These are phyloP conservation scores for Pulicaria dysenterica DNA, from an alignment of 129 eudicot species.

Conservation along the genomic window DNA sequence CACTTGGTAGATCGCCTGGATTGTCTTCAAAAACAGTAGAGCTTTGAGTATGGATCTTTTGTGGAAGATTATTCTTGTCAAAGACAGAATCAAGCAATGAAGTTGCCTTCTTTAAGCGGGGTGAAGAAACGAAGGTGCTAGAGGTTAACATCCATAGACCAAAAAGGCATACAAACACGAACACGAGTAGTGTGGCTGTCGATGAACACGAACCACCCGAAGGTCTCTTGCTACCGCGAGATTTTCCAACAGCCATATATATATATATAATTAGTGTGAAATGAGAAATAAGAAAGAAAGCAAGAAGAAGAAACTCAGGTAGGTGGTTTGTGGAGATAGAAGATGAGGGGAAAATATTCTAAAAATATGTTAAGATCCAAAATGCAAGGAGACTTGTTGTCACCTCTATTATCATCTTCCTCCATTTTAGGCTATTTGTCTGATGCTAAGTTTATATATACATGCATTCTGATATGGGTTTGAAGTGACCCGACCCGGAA, in stretches of 20 bases:
- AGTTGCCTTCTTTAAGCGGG: slow-evolving; percentile 8
- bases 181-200: slow-evolving; percentile 43
- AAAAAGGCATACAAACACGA: slow-evolving; percentile 52
- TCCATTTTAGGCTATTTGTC: slow-evolving; percentile 28
- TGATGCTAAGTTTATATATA: background rate
- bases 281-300: slow-evolving; percentile 5
- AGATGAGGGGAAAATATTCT: slow-evolving; percentile 20
- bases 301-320: slow-evolving; percentile 22
- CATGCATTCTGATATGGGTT: background rate
- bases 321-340: slow-evolving; percentile 30
- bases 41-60: slow-evolving; percentile 5
- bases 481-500: background rate
- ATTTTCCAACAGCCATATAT: slow-evolving; percentile 49
- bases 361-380: slow-evolving; percentile 47
- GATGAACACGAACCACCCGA: slow-evolving; percentile 48
- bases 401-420: slow-evolving; percentile 24
- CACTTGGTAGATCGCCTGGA: slow-evolving; percentile 65
- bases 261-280: slow-evolving; percentile 27
- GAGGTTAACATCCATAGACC: slow-evolving; percentile 67
- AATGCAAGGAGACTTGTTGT: slow-evolving; percentile 41
- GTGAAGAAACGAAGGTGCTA: slow-evolving; percentile 35
- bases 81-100: slow-evolving; percentile 8
- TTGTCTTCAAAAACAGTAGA: slow-evolving; percentile 45
- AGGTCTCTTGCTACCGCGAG: slow-evolving; percentile 48
- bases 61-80: slow-evolving; percentile 7